Percentiles rank a stretch among this genome's conserved stretches.
These are phyloP conservation scores for Neonectria sp. DNA, from an alignment of 2,329 filamentous ascomycete genomes.

Conservation along the genomic window DNA sequence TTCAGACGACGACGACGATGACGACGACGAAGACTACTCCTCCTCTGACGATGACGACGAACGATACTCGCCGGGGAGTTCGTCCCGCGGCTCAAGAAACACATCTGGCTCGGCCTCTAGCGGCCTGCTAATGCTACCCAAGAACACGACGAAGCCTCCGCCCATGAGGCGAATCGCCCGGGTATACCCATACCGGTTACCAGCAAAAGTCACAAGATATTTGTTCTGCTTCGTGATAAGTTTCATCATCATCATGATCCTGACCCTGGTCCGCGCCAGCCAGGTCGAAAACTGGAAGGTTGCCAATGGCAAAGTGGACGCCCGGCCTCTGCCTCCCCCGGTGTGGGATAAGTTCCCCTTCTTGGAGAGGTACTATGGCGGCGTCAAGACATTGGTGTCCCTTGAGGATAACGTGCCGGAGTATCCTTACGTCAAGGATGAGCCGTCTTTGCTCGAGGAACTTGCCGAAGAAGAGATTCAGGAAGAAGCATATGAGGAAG, in stretches of 20 bases:
- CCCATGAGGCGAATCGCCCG: slow-evolving; percentile 39
- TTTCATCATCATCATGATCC: slow-evolving; percentile 82
- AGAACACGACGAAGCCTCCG: slow-evolving; percentile 47
- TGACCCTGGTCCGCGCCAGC: slow-evolving; percentile 81
- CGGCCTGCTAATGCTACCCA: slow-evolving; percentile 62
- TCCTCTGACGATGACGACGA: slow-evolving; percentile 61
- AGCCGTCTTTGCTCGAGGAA: slow-evolving; percentile 55
- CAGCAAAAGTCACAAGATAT: slow-evolving; percentile 82
- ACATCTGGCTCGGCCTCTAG: slow-evolving; percentile 62
- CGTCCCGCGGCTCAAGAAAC: slow-evolving; percentile 67
- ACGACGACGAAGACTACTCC: slow-evolving; percentile 55
- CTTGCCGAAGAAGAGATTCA: slow-evolving; percentile 34
- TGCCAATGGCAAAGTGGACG: slow-evolving; percentile 64
- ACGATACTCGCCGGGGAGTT: slow-evolving; percentile 59
- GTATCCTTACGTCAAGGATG: slow-evolving; percentile 80
- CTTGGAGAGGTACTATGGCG: slow-evolving; percentile 90
- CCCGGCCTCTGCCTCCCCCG: slow-evolving; percentile 72
- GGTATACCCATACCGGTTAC: slow-evolving; percentile 72
- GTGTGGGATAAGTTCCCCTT: slow-evolving; percentile 90
- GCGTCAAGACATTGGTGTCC: slow-evolving; percentile 80
- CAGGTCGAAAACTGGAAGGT: slow-evolving; percentile 76
- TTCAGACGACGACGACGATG: slow-evolving; percentile 66
- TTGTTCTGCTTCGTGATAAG: slow-evolving; percentile 81
- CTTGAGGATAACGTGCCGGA: slow-evolving; percentile 80
- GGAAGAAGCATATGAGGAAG: slow-evolving; percentile 26